Base-by-base conservation (phyloP, 176 grass and related monocot genomes). In the Triticum turgidum region DNA sequence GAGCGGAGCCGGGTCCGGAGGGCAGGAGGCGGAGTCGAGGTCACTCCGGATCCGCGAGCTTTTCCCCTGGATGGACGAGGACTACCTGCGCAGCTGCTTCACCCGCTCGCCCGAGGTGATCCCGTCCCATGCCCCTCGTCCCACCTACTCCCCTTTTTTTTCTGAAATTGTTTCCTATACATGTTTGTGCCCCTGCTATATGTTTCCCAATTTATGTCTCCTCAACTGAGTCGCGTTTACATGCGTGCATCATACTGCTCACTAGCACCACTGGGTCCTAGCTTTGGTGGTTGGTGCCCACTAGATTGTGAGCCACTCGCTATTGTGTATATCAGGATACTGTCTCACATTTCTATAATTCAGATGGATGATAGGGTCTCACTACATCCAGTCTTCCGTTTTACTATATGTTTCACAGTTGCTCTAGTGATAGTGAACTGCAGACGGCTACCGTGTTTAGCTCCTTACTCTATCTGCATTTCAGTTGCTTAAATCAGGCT, bases 41-140 rank as follows among this genome's bases (percentile, higher is more conserved):
- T 78, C 79, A 7, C 84, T 90, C 51, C 70, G 79, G 79, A 86
- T 90, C 64, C 30, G 88, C 37, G 81, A 76, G 7, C 85, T 93
- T 76, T 80, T 81, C 69, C 39, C 45, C 47, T 93, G 92, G 92
- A 91, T 89, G 80, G 58, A 87, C 54, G 83, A 89, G 83, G 87
- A 61, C 86, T 91, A 91, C 84, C 86, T 91, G 59, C 72, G 65
- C 35, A 25, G 15, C 89, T 80, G 85, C 61, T 87, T 80, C 81
- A 68, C 42, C 73, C 13, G 37, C 56, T 61, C 79, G 20, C 69
- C 68, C 34, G 85, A 91, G 83, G 82, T 89, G 42, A 29, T 66
- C 45, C 54, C 52, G 64, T 85, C 52, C 84, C 52, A 42, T 70
- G 35, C 20, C 44, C n/a, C 5, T 30, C 11, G 9, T 9, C 77